phyloP scores from a whole-genome alignment of 2,329 filamentous ascomycete species.

The Sporothrix brunneoviolacea region DNA sequence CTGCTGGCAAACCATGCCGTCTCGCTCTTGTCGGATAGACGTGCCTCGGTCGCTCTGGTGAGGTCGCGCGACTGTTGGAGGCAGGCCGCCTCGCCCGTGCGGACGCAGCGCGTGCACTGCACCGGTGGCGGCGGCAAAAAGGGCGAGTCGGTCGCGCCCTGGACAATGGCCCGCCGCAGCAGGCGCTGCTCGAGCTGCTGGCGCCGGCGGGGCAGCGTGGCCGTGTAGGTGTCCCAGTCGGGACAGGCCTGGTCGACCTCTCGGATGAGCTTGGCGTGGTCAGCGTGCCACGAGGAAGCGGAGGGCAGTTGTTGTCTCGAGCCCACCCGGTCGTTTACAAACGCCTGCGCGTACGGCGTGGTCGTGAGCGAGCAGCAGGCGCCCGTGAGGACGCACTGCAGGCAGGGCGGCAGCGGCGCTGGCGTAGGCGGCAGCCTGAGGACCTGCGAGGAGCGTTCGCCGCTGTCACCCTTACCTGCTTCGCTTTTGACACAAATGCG shows the following conservation, averaged over 20 bases:
- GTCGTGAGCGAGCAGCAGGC: constrained; percentile 18
- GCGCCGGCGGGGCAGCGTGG: background rate
- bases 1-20: constrained; percentile 17
- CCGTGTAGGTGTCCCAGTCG: background rate
- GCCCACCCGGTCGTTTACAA: constrained; percentile 10
- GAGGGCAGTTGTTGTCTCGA: background rate
- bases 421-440: constrained; percentile 8
- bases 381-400: constrained; percentile 16
- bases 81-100: constrained; percentile 11
- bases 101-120: constrained; percentile 14
- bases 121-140: constrained; percentile 10
- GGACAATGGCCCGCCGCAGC: constrained; percentile 5
- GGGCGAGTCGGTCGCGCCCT: constrained; percentile 9
- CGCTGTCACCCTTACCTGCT: no score
- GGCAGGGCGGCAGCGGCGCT: constrained; percentile 16
- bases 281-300: background rate
- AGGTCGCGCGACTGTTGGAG: constrained; percentile 17
- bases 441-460: background rate
- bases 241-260: background rate
- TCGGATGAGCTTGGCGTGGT: background rate
- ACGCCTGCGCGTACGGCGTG: constrained; percentile 8
- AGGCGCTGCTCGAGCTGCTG: constrained; percentile 13
- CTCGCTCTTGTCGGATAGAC: background rate
- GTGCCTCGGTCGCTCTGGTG: no score
- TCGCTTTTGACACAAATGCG: no score